These are phyloP conservation scores for Crataegus laevigata DNA, from an alignment of 306 rosid species.

Conservation along the genomic window DNA sequence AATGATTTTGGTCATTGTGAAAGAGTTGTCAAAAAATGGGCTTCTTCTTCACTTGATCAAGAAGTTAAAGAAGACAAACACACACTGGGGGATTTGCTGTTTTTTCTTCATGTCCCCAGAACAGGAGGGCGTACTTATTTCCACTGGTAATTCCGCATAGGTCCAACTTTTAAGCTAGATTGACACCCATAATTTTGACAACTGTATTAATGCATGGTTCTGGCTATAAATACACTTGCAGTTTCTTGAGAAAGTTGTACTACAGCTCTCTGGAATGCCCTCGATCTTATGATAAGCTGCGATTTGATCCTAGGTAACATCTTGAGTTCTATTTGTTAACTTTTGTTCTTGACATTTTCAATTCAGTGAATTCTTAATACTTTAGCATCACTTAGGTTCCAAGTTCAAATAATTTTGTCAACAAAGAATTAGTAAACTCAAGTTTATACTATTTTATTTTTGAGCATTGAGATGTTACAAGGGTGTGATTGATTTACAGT, in stretches of 20 bases:
- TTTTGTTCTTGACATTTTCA: background rate
- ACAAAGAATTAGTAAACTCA: background rate
- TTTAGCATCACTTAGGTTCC: background rate
- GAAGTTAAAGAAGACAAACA: slow-evolving; percentile 59
- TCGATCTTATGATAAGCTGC: slow-evolving; percentile 90
- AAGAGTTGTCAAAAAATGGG: slow-evolving; percentile 69
- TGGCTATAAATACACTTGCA: slow-evolving; percentile 28
- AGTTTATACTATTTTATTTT: no score
- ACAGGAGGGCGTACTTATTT: slow-evolving; percentile 94
- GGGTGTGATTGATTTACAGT: background rate
- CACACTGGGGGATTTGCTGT: slow-evolving; percentile 62
- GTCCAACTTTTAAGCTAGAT: background rate
- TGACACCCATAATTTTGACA: background rate
- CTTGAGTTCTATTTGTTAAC: background rate
- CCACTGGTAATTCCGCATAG: slow-evolving; percentile 49
- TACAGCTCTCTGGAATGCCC: slow-evolving; percentile 78
- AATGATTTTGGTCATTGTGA: slow-evolving; percentile 56
- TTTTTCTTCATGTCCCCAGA: slow-evolving; percentile 91
- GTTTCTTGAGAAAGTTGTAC: slow-evolving; percentile 83
- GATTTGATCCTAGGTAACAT: slow-evolving; percentile 85
- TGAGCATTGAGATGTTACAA: background rate
- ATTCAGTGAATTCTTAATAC: background rate
- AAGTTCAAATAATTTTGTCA: background rate
- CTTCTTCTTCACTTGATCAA: slow-evolving; percentile 48
- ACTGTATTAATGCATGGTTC: slow-evolving; percentile 16